Evolutionary conservation across 2,329 filamentous ascomycete species (phyloP).

Genomic region (Sporothrix curviconia): DNA sequence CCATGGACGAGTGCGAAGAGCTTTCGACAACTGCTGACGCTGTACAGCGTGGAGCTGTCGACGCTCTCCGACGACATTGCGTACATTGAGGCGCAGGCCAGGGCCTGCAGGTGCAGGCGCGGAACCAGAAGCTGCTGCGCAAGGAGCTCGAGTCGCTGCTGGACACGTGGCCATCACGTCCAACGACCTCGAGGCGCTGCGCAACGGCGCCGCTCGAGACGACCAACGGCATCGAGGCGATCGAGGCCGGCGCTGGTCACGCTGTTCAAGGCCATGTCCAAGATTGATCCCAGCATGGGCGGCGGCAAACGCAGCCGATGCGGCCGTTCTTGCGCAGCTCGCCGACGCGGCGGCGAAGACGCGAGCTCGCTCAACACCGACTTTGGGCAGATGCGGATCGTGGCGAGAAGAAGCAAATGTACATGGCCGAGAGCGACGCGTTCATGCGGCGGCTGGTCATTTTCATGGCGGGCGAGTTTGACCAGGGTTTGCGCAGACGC

Average conservation of each 20-base stretch:
- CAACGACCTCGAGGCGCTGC: slow-evolving; percentile 66
- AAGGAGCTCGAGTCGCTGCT: slow-evolving; percentile 85
- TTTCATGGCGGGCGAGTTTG: slow-evolving; percentile 77
- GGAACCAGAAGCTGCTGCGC: slow-evolving; percentile 90
- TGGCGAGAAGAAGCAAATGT: slow-evolving; percentile 91
- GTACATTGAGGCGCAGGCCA: slow-evolving; percentile 95
- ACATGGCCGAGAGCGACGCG: slow-evolving; percentile 64
- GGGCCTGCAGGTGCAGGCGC: slow-evolving; percentile 91
- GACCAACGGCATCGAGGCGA: slow-evolving; percentile 62
- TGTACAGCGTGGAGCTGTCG: slow-evolving; percentile 93
- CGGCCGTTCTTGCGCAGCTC: slow-evolving; percentile 7
- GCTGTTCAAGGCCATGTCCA: slow-evolving; percentile 86
- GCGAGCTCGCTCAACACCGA: slow-evolving; percentile 53
- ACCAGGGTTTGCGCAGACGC: slow-evolving; percentile 63
- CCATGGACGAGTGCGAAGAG: slow-evolving; percentile 94
- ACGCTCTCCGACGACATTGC: slow-evolving; percentile 93
- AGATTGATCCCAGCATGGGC: slow-evolving; percentile 78
- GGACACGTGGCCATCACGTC: slow-evolving; percentile 84
- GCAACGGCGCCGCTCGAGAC: slow-evolving; percentile 67
- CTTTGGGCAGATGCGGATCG: slow-evolving; percentile 83
- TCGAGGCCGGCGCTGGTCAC: slow-evolving; percentile 72
- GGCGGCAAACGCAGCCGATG: slow-evolving; percentile 31
- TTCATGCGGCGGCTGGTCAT: slow-evolving; percentile 76
- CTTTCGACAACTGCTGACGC: slow-evolving; percentile 87
- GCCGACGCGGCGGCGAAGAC: slow-evolving; percentile 42